Conservation (phyloP, 352 stramenopile species). For the Nothophytophthora sp. region DNA sequence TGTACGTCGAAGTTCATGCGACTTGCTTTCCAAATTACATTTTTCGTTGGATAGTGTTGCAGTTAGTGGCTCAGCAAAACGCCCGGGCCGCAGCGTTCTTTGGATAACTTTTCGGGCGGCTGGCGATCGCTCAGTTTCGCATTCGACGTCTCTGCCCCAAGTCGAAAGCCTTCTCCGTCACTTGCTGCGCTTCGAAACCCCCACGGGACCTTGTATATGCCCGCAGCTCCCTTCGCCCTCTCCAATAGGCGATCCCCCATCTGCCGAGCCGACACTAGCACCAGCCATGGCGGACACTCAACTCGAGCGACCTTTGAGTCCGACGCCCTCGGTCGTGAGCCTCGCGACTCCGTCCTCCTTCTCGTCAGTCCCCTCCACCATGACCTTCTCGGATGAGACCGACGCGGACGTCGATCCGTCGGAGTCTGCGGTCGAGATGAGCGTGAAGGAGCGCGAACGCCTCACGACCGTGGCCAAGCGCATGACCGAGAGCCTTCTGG, state of each 20-base stretch:
- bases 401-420: constrained; percentile 12
- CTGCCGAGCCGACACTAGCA: too few relatives aligned
- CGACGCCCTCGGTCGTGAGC: constrained; percentile 11
- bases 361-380: constrained; percentile 14
- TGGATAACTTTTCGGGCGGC: neutral
- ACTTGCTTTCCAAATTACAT: neutral
- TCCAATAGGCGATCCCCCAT: too few relatives aligned
- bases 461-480: constrained; percentile 73
- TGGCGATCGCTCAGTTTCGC: constrained; percentile 26
- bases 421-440: constrained; percentile 27
- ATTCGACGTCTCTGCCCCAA: constrained; percentile 17
- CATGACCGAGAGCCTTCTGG: constrained; percentile 80
- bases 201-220: too few relatives aligned
- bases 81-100: neutral
- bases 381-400: constrained; percentile 18
- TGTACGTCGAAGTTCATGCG: too few relatives aligned
- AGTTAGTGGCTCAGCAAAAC: constrained; percentile 30
- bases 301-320: constrained; percentile 1
- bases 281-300: too few relatives aligned
- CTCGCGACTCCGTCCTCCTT: constrained; percentile 20
- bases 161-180: neutral
- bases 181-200: too few relatives aligned
- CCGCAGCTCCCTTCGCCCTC: too few relatives aligned
- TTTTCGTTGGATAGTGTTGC: too few relatives aligned
- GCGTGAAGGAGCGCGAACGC: constrained; percentile 61